Base-by-base conservation (phyloP, 139 green algal genomes). In the Zygnema cylindricum region DNA sequence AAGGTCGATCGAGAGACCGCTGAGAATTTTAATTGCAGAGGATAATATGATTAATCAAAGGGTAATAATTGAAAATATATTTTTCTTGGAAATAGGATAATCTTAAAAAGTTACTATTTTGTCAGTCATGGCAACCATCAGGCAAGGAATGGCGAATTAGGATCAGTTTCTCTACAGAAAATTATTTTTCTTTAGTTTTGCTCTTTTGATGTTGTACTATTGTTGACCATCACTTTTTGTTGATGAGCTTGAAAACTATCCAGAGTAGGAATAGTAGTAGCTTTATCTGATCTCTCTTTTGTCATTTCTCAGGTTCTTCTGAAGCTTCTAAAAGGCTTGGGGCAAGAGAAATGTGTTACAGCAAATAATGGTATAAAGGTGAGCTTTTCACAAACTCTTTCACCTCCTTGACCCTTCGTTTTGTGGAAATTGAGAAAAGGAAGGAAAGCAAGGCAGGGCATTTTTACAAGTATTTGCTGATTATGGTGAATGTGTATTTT, bases 11-110 rank as follows among this genome's bases (percentile, higher is more conserved):
- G 71, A 79, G 36, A 3, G 36, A 16, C 3, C 40, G 43, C 42
- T 87, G 55, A 23, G 77, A 35, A 81, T 87, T 30, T 43, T 87
- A 39, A 82, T 87, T 71, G 82, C 55, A 30, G 82, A 87, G 40
- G 82, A 87, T 71, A 87, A 87, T 55, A 82, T 87, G n/a, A 71
- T 87, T 55, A 87, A 87, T 71, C 82, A 87, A 55, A 82, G 78
- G 0, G 78, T 86, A 30, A 30, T n/a, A n/a, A n/a, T n/a, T n/a
- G n/a, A n/a, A n/a, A n/a, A n/a, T n/a, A n/a, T n/a, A n/a, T n/a
- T n/a, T n/a, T n/a, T n/a, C n/a, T n/a, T n/a, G n/a, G n/a, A n/a
- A n/a, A n/a, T n/a, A n/a, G n/a, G n/a, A n/a, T n/a, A n/a, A n/a
- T n/a, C n/a, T n/a, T n/a, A n/a, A n/a, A n/a, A n/a, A n/a, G n/a